Evolutionary conservation across 2,329 filamentous ascomycete genomes (phyloP).

Genomic region (Pseudocercospora vitis): DNA sequence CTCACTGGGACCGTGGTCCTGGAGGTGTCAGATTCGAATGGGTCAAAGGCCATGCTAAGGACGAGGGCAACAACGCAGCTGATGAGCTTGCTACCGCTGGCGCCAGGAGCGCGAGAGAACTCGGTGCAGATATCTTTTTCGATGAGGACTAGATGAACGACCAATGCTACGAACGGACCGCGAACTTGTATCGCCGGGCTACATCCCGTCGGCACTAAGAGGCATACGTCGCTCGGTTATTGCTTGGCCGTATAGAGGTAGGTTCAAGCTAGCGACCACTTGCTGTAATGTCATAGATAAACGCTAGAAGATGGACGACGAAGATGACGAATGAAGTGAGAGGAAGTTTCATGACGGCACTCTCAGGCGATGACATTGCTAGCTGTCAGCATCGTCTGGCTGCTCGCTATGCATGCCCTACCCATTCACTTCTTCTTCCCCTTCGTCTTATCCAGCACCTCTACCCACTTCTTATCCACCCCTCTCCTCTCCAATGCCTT

Average conservation of each 20-base stretch:
- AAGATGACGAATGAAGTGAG: too few relatives aligned
- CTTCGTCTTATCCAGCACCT: conserved; percentile 67
- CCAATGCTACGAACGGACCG: background rate
- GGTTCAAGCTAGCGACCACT: too few relatives aligned
- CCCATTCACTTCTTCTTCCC: conserved; percentile 55
- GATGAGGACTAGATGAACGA: conserved; percentile 6
- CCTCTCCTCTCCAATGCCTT: conserved; percentile 61
- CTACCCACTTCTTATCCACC: conserved; percentile 60
- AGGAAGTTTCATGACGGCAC: too few relatives aligned
- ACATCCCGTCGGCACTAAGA: too few relatives aligned
- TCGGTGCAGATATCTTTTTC: conserved; percentile 19
- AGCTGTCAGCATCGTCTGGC: too few relatives aligned
- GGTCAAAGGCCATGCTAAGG: conserved; percentile 80
- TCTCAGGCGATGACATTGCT: too few relatives aligned
- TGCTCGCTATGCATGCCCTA: too few relatives aligned
- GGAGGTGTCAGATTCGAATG: conserved; percentile 65
- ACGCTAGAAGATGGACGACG: too few relatives aligned
- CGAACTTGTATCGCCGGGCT: too few relatives aligned
- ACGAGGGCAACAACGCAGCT: conserved; percentile 75
- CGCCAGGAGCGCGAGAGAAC: conserved; percentile 48
- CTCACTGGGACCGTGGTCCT: conserved; percentile 37
- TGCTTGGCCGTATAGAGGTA: too few relatives aligned
- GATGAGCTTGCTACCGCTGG: conserved; percentile 74
- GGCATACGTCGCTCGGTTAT: too few relatives aligned
- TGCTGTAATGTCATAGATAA: too few relatives aligned